Evolutionary conservation across 2,329 filamentous ascomycete species (phyloP), one percentile per base, ranked within the genome.

Genomic region (Fusarium temperatum): DNA sequence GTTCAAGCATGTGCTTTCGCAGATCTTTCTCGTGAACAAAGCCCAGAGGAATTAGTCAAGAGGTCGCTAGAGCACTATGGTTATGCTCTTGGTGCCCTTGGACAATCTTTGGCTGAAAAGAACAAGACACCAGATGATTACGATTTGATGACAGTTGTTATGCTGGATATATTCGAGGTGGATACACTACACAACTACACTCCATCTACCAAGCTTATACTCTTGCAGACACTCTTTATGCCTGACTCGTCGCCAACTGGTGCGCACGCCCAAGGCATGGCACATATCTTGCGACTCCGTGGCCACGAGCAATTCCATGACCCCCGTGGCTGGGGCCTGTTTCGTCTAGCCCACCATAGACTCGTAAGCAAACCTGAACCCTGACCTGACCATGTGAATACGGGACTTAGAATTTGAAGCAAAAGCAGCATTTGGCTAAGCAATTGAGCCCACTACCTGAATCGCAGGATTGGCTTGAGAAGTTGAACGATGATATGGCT

Each of bases 151-250:
- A 80, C 82, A 6, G 78, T 82, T 3, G 82, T 84, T 18, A 73
- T 84, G 26, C 68, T 85, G 18, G 83, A 84, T 54, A 78, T 84
- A 4, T 84, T 84, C 44, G 83, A 85, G 78, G 82, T 82, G 53
- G 55, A 32, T 24, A 17, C 26, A 38, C 6, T 32, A 4, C 8
- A 28, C 14, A 30, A 7, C 10, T 22, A 17, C 13, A 36, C 24
- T 26, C 30, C n/a, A 22, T 12, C 8, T 20, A 28, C 4, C 13
- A 41, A 9, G 30, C 38, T 64, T 35, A 64, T 3, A 20, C 22
- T 38, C 3, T 8, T 17, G 1, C 6, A 83, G 83, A 80, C 81
- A 14, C 63, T 83, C 22, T 83, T 81, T 63, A 70, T 80, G 15
- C 79, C 78, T 7, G 74, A 80, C 6, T 38, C 72, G 18, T 38